Base-by-base conservation (phyloP, 2,329 filamentous ascomycete genomes). In the Corynespora cassiicola region DNA sequence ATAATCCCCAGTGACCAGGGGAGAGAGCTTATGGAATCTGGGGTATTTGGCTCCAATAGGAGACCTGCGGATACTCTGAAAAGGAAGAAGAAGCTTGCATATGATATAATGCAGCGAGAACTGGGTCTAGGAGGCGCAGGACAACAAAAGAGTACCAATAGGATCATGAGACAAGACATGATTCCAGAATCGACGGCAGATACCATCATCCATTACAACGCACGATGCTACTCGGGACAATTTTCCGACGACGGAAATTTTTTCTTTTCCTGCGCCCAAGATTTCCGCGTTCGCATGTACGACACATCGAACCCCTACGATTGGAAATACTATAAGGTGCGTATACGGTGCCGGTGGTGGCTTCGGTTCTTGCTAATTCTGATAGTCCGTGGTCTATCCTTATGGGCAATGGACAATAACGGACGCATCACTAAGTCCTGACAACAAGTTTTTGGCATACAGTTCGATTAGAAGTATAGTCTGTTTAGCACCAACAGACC, bases 181-280 rank as follows among this genome's bases (percentile, higher is more conserved):
- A 84, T 96, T 42, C 92, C 94, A 0, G 79, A 80, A 3, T 86
- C 84, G 0, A 80, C 80, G 16, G 86, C 90, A 1, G 92, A 97
- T 61, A 87, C 88, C 58, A 88, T 96, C 45, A 86, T 97, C 46
- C 88, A 95, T 58, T 95, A 91, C 63, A 82, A 91, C 38, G 80
- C 86, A 5, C 84, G 89, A 25, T 91, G 94, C 36, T 97, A 97
- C 62, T 96, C 90, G 3, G 94, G 94, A 1, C 92, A 97, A 63
- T 99, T 97, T 65, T 96, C 90, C 0, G 88, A 95, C 50, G 94
- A 99, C 56, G 94, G 94, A 17, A 95, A 96, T 68, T 97, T 97
- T 74, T 97, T 96, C 74, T 97, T 92, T 64, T 85, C 87, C 5
- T 94, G 88, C 59, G 87, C 87, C 7, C 90, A 96, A 68, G 91